phyloP scores from a whole-genome alignment of 1,139 yeast genomes.

The Nakaseomyces bracarensis region DNA sequence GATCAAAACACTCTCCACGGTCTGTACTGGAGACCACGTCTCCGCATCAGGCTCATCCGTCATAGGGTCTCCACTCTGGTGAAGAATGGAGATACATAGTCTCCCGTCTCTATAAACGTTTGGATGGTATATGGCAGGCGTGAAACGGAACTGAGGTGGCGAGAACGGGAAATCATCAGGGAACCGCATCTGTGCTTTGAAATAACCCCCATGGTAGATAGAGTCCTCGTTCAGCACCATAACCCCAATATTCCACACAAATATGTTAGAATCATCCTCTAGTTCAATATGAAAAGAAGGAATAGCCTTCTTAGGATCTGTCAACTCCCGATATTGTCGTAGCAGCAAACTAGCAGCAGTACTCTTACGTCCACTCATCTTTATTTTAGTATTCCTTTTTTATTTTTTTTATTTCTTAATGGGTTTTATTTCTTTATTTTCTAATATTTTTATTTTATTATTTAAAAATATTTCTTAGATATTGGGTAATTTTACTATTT shows the following conservation, averaged over 20 bases:
- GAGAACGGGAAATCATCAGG: slow-evolving; percentile 85
- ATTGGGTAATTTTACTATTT: no score
- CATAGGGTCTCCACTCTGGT: slow-evolving; percentile 81
- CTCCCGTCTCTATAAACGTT: slow-evolving; percentile 91
- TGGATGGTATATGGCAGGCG: slow-evolving; percentile 94
- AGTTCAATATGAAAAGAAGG: slow-evolving; percentile 86
- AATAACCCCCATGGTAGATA: slow-evolving; percentile 91
- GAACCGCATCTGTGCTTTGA: slow-evolving; percentile 88
- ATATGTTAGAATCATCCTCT: slow-evolving; percentile 77
- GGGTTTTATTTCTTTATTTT: background rate
- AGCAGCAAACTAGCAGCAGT: slow-evolving; percentile 65
- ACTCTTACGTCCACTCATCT: slow-evolving; percentile 30
- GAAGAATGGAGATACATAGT: slow-evolving; percentile 84
- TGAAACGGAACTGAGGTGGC: slow-evolving; percentile 86
- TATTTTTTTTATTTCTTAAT: background rate
- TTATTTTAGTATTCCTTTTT: background rate
- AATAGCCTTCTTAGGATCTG: slow-evolving; percentile 86
- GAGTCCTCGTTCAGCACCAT: slow-evolving; percentile 88
- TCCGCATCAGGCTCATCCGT: slow-evolving; percentile 88
- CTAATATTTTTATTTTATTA: no score
- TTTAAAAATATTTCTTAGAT: no score
- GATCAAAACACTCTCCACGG: slow-evolving; percentile 83
- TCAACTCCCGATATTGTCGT: slow-evolving; percentile 89
- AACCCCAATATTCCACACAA: slow-evolving; percentile 87
- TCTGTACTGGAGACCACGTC: slow-evolving; percentile 95